Percentiles rank a stretch among this genome's conserved stretches.
Evolutionary conservation across 345 rosid genomes (phyloP).

Genomic region (Physaria fendleri): DNA sequence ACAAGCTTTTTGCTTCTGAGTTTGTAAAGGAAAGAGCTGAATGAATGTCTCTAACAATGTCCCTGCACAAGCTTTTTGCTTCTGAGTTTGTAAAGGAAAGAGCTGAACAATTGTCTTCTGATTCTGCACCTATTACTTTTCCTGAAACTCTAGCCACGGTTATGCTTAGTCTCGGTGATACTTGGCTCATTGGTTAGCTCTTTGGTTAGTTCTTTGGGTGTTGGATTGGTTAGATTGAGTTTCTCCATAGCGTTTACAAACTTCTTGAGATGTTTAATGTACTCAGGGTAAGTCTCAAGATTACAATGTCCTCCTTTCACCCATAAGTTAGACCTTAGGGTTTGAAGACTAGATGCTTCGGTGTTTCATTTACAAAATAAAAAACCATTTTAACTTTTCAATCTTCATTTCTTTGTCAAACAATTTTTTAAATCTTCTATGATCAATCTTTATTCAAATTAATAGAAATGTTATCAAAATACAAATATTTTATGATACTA

Average conservation of each 20-base stretch:
- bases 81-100: slow-evolving; percentile 13
- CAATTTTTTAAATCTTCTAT: too few species aligned
- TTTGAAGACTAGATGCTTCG: too few species aligned
- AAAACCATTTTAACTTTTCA: too few species aligned
- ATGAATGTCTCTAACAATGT: too few species aligned
- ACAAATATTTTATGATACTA: too few species aligned
- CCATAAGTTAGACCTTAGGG: too few species aligned
- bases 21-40: slow-evolving; percentile 9
- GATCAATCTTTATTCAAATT: too few species aligned
- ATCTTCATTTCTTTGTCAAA: too few species aligned
- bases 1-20: slow-evolving; percentile 14
- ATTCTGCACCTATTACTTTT: slow-evolving; percentile 36
- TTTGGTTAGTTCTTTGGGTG: slow-evolving; percentile 39
- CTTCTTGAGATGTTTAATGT: slow-evolving; percentile 76
- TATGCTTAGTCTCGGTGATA: slow-evolving; percentile 51
- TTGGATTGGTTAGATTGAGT: slow-evolving; percentile 48
- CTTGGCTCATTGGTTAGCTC: slow-evolving; percentile 45
- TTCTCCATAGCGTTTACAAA: slow-evolving; percentile 90
- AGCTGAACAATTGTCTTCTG: slow-evolving; percentile 2
- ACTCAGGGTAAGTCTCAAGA: slow-evolving; percentile 90
- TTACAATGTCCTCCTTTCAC: slow-evolving; percentile 95
- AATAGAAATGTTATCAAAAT: too few species aligned
- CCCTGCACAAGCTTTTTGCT: slow-evolving; percentile 11
- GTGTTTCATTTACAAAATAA: too few species aligned
- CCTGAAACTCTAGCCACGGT: slow-evolving; percentile 60